Base-by-base conservation (phyloP, 176 grass and related monocot genomes). In the Oryza glaberrima region DNA sequence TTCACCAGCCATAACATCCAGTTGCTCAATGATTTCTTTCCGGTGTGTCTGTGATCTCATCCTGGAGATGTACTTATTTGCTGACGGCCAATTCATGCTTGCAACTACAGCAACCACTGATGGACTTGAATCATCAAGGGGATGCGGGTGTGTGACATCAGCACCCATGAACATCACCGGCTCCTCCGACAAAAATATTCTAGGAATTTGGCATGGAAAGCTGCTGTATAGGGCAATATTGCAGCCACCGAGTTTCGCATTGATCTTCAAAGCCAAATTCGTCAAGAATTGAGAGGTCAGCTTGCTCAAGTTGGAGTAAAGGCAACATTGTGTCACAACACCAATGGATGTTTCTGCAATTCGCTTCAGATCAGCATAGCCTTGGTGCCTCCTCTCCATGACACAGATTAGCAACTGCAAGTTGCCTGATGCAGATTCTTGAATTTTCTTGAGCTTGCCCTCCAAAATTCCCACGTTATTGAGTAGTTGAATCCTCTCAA, bases 1-100 rank as follows among this genome's bases (percentile, higher is more conserved):
- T 41, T 95, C 95, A 36, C 86, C 77, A 2, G 88, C 70, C 95
- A 98, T 98, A 7, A 76, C 75, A 48, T 93, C 91, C 51, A 98
- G 85, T 64, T 86, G 77, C 72, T 98, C 89, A 7, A 98, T 98
- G 78, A 98, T 98, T 81, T 98, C 95, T 82, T 98, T 81, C 11
- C 95, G 84, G 74, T 98, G 95, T n/a, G 92, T 98, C 79, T 98
- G 95, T 5, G 95, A 98, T 66, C 89, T 90, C 93, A 98, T 98
- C 90, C 95, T 91, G 17, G 91, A 92, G 54, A 93, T 92, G 80
- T 98, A 98, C 79, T 94, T 98, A 49, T 93, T 95, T 34, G 95
- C 87, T 23, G 88, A 94, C 1, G 95, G 95, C 95, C 95, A 98
- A 72, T 98, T 93, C 87, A 95, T 90, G 71, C 92, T 98, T 36